Conservation (phyloP, 1,139 yeast species). For the Casaregolazyma lundiana region DNA sequence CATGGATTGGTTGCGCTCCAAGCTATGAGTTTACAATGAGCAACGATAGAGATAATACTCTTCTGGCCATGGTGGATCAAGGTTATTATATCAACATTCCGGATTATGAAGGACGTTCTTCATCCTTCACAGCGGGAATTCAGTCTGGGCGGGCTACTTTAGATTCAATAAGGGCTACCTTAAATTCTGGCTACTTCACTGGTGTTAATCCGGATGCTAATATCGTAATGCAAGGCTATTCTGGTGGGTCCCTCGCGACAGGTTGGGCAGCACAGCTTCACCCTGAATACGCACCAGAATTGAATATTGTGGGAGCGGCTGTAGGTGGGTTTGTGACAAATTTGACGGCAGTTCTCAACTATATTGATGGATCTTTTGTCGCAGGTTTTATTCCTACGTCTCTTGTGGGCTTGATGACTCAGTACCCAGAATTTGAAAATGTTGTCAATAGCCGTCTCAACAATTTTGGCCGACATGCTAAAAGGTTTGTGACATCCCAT, state of each 20-base stretch:
- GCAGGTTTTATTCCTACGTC: constrained; percentile 29
- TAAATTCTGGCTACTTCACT: constrained; percentile 17
- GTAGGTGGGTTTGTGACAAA: constrained; percentile 26
- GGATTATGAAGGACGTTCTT: constrained; percentile 29
- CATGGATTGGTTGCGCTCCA: constrained; percentile 28
- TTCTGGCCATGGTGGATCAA: constrained; percentile 11
- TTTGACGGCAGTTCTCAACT: constrained; percentile 16
- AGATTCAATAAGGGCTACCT: constrained; percentile 26
- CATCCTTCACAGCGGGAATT: constrained; percentile 24
- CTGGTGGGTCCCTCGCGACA: constrained; percentile 30
- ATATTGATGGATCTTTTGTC: constrained; percentile 18
- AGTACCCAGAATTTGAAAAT: constrained; percentile 25
- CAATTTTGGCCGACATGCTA: constrained; percentile 2
- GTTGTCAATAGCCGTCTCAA: not conserved
- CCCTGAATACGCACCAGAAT: constrained; percentile 27
- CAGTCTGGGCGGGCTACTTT: constrained; percentile 25
- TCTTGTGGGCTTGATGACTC: constrained; percentile 28
- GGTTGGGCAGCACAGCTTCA: constrained; percentile 29
- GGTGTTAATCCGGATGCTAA: constrained; percentile 16
- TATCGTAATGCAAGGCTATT: constrained; percentile 26
- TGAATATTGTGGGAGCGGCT: constrained; percentile 26
- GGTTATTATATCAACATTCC: constrained; percentile 23
- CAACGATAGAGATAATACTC: not conserved
- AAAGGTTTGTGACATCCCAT: constrained; percentile 3
- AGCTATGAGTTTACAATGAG: constrained; percentile 17